Conservation (phyloP, 805 yeast genomes). For the Saturnispora kantuleensis region DNA sequence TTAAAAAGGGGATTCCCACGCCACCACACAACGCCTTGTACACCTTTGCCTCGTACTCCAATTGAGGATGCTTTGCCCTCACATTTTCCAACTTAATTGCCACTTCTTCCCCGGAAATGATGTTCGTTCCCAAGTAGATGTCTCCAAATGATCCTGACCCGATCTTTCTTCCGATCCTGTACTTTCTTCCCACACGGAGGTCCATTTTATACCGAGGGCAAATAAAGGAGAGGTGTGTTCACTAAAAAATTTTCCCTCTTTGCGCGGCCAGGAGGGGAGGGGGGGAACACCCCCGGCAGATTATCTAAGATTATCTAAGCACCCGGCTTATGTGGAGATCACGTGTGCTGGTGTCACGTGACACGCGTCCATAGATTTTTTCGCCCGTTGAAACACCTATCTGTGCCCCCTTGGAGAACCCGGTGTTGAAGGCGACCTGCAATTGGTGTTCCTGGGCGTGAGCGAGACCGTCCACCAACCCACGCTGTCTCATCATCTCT, state of each 20-base stretch:
- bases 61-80: conserved; percentile 90
- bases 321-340: conserved; percentile 2
- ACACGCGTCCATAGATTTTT: background rate
- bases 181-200: conserved; percentile 87
- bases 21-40: conserved; percentile 93
- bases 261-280: background rate
- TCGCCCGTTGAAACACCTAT: conserved; percentile 1
- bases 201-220: conserved; percentile 33
- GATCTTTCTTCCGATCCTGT: conserved; percentile 86
- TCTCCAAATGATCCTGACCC: conserved; percentile 98
- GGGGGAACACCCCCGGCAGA: background rate
- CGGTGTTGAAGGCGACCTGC: conserved; percentile 1
- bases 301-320: background rate
- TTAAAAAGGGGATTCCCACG: conserved; percentile 91
- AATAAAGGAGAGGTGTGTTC: background rate
- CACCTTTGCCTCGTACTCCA: conserved; percentile 94
- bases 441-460: background rate
- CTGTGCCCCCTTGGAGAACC: background rate
- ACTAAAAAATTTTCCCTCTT: background rate
- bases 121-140: conserved; percentile 85
- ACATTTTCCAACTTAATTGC: conserved; percentile 91
- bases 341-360: background rate
- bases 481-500: conserved; percentile 6
- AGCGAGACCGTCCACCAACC: conserved; percentile 5
- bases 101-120: conserved; percentile 94